phyloP scores from a whole-genome alignment of 352 stramenopile species.

The Phytopythium boreale region DNA sequence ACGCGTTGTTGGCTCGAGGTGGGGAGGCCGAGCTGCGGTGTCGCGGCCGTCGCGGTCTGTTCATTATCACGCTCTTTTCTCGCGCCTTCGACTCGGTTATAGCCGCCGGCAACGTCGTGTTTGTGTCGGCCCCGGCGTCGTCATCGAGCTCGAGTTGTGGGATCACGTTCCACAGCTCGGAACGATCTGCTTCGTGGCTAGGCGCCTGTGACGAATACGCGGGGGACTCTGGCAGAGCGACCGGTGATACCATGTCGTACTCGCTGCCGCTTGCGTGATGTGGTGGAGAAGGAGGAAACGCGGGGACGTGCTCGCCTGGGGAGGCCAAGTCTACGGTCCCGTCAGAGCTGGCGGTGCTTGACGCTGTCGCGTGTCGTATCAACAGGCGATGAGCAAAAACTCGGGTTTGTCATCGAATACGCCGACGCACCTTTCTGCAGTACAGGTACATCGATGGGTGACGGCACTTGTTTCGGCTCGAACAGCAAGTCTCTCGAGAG shows the following conservation, averaged over 20 bases:
- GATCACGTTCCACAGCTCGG: neutral
- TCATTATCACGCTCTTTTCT: neutral
- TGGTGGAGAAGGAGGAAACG: conserved; percentile 34
- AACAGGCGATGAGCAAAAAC: neutral
- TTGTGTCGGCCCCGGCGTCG: neutral
- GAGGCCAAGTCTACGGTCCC: conserved; percentile 32
- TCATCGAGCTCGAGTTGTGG: conserved; percentile 3
- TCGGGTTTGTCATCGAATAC: neutral
- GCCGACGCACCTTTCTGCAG: neutral
- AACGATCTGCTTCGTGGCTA: conserved; percentile 6
- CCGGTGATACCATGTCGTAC: conserved; percentile 63
- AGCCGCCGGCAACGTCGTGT: too few relatives aligned
- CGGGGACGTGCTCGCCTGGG: conserved; percentile 31
- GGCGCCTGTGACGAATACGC: neutral
- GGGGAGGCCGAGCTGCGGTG: conserved; percentile 14
- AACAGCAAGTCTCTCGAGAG: conserved; percentile 3
- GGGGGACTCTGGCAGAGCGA: conserved; percentile 45
- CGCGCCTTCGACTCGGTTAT: neutral
- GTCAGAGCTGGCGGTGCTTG: conserved; percentile 13
- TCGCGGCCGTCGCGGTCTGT: neutral
- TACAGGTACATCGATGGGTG: neutral
- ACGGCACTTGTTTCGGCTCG: conserved; percentile 19
- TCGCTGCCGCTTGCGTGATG: conserved; percentile 39
- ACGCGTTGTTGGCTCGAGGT: conserved; percentile 10
- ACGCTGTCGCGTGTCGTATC: neutral